Percentiles rank a stretch among this genome's conserved stretches.
phyloP scores from a whole-genome alignment of 441 rosid species.

The Hura crepitans region DNA sequence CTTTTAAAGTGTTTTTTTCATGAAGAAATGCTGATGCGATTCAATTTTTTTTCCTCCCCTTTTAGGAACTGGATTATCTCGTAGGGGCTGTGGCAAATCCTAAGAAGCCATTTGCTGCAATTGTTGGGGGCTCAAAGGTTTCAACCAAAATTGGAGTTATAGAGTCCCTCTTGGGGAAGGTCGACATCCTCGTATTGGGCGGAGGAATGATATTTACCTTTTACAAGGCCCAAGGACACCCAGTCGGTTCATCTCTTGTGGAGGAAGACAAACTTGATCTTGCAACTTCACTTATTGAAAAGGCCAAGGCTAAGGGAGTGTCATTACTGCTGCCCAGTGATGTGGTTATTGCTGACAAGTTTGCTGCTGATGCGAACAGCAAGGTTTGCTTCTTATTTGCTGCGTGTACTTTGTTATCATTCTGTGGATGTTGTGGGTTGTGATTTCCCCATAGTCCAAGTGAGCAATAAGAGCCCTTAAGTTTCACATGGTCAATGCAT shows the following conservation, averaged over 20 bases:
- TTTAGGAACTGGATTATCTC: slow-evolving; percentile 90
- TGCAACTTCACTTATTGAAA: slow-evolving; percentile 69
- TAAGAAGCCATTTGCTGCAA: slow-evolving; percentile 94
- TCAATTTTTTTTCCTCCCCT: slow-evolving; percentile 15
- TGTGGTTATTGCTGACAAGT: slow-evolving; percentile 85
- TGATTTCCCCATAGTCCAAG: background rate
- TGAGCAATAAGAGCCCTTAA: background rate
- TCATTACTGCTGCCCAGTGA: slow-evolving; percentile 74
- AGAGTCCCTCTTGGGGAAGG: slow-evolving; percentile 71
- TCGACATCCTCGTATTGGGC: slow-evolving; percentile 69
- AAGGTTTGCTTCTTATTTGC: slow-evolving; percentile 44
- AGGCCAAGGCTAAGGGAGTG: slow-evolving; percentile 82
- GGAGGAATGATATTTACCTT: slow-evolving; percentile 95
- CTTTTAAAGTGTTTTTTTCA: background rate
- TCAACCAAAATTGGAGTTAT: slow-evolving; percentile 90
- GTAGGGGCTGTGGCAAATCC: slow-evolving; percentile 90
- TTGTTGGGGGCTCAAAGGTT: slow-evolving; percentile 91
- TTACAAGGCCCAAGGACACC: slow-evolving; percentile 79
- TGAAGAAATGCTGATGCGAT: background rate
- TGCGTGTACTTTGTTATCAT: background rate
- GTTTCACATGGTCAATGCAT: background rate
- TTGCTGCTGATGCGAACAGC: slow-evolving; percentile 76
- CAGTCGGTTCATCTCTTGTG: slow-evolving; percentile 81
- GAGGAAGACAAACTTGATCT: slow-evolving; percentile 88
- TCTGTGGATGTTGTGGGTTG: background rate